These are phyloP conservation scores for Rhodotorula mucilaginosa DNA, from an alignment of 1,284 basidiomycete genomes.

Conservation along the genomic window DNA sequence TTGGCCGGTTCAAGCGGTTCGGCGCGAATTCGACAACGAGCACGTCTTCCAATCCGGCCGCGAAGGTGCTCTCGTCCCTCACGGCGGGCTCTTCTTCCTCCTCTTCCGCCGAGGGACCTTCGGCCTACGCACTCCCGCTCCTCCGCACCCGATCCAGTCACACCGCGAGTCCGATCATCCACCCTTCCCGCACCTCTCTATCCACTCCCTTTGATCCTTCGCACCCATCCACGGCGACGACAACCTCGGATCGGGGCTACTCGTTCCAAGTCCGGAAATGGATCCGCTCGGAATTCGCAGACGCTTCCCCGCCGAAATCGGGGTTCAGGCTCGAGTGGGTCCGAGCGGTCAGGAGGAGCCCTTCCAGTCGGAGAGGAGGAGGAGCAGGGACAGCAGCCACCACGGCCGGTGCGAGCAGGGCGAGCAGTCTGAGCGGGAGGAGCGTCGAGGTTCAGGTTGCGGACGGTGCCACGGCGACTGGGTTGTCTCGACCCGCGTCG, in stretches of 20 bases:
- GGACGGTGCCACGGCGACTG: not conserved
- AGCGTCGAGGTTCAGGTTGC: not conserved
- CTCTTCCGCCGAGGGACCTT: not conserved
- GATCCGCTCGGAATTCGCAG: conserved; percentile 4
- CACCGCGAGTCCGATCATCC: not conserved
- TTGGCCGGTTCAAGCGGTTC: conserved; percentile 40
- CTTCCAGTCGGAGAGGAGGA: not conserved
- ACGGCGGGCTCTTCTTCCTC: not conserved
- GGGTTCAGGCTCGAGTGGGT: conserved; percentile 9
- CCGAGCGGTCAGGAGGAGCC: not conserved
- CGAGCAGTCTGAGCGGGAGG: not conserved
- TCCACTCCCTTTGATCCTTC: not conserved
- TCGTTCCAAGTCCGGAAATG: conserved; percentile 58
- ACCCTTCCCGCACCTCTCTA: not conserved
- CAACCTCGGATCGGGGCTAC: conserved; percentile 52
- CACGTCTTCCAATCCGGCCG: not conserved
- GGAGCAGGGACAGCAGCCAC: not conserved
- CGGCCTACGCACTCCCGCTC: conserved; percentile 11
- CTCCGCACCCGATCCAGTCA: conserved; percentile 14
- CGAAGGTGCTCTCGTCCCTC: not conserved
- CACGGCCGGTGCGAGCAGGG: not conserved
- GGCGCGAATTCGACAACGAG: conserved; percentile 16
- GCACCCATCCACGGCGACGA: not conserved
- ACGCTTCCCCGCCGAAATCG: not conserved
- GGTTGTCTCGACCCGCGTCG: no score